phyloP scores from a whole-genome alignment of 129 eudicot genomes.

The Cynara cardunculus region DNA sequence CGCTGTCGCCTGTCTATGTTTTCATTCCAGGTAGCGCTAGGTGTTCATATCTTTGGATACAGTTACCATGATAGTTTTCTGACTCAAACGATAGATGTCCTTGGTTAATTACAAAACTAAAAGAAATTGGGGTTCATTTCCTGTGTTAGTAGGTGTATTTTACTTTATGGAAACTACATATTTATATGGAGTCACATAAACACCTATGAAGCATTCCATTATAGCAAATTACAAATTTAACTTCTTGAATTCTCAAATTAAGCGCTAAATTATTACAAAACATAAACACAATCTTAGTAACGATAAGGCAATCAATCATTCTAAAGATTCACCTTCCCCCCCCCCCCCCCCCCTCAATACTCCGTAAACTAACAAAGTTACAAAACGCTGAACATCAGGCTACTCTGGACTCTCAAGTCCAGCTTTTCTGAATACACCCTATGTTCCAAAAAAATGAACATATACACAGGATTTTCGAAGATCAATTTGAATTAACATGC shows the following conservation, averaged over 20 bases:
- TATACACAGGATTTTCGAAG: not conserved
- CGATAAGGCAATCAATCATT: not conserved
- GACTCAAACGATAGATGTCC: not conserved
- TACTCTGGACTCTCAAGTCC: not conserved
- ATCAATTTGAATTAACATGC: not conserved
- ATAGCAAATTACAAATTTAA: slow-evolving; percentile 8
- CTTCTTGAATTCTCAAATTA: not conserved
- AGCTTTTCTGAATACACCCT: not conserved
- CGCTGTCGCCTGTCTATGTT: not conserved
- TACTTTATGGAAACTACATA: not conserved
- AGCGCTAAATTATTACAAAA: slow-evolving; percentile 3
- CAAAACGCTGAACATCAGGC: not conserved
- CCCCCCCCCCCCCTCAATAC: not conserved
- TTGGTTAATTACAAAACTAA: not conserved
- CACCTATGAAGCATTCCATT: not conserved
- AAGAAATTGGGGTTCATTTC: not conserved
- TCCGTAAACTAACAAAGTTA: not conserved
- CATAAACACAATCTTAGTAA: not conserved
- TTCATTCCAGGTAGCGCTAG: not conserved
- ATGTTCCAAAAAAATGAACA: not conserved
- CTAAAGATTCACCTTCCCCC: not conserved
- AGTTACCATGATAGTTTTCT: not conserved
- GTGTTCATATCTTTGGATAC: not conserved
- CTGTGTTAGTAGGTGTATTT: not conserved
- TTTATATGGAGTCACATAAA: not conserved